Conservation (phyloP, 148 eudicot genomes). For the Polygonum maritimum region DNA sequence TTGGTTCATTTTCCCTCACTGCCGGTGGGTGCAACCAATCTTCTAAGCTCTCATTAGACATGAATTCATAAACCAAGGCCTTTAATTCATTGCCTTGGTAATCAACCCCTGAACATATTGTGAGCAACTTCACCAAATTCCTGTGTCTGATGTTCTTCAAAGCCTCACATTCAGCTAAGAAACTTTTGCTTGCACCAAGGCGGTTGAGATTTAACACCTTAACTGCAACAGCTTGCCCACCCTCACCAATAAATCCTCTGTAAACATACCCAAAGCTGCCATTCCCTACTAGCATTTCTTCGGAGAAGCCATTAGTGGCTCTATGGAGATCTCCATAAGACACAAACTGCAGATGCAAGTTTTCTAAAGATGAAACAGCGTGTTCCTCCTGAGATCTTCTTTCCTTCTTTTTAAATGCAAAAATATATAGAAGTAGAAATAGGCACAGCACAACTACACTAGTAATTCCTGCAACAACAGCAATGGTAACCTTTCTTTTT, state of each 20-base stretch:
- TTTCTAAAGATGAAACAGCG: neutral
- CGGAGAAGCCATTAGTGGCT: no score
- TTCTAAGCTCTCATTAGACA: neutral
- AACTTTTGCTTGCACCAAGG: neutral
- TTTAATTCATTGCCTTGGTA: slow-evolving; percentile 10
- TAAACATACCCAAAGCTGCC: no score
- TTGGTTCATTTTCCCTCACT: neutral
- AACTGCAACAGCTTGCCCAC: no score
- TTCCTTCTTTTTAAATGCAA: neutral
- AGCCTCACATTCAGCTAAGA: slow-evolving; percentile 10
- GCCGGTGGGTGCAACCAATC: neutral
- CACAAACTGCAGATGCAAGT: slow-evolving; percentile 1
- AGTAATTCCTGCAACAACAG: neutral
- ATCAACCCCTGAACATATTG: slow-evolving; percentile 8
- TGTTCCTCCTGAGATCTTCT: neutral
- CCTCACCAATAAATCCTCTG: no score
- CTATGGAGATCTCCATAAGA: neutral
- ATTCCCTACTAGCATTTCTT: no score
- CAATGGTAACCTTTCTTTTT: neutral
- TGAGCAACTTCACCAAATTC: slow-evolving; percentile 6
- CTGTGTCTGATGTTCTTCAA: slow-evolving; percentile 6
- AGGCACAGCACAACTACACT: neutral
- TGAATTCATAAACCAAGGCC: slow-evolving; percentile 13
- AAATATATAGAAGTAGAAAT: neutral
- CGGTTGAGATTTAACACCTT: no score